Conservation (phyloP, 139 green algal species). For the Chlamydomonas sp. region DNA sequence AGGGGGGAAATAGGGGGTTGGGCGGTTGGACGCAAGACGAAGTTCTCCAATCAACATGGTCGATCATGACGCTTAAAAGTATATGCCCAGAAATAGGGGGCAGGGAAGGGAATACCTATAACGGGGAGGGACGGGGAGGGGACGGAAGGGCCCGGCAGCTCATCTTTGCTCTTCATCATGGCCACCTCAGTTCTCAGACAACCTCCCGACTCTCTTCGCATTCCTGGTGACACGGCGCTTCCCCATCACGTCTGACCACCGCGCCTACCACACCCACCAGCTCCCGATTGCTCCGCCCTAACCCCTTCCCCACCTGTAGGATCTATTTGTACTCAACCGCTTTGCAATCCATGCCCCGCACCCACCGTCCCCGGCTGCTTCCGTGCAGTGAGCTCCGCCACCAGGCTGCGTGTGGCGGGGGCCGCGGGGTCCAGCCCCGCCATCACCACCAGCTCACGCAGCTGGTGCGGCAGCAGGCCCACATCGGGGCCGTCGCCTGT, state of each 20-base stretch:
- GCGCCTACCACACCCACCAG: not conserved
- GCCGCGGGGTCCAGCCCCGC: constrained; percentile 63
- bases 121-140: not conserved
- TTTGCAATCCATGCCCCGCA: not conserved
- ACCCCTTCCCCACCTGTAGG: too few relatives aligned
- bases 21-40: too few relatives aligned
- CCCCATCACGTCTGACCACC: not conserved
- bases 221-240: too few relatives aligned
- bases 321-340: too few relatives aligned
- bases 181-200: too few relatives aligned
- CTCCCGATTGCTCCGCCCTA: too few relatives aligned
- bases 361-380: constrained; percentile 6
- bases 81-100: not conserved
- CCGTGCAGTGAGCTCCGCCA: constrained; percentile 50
- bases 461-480: constrained; percentile 58
- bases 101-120: not conserved
- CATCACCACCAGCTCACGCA: constrained; percentile 69
- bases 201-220: too few relatives aligned
- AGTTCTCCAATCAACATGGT: too few relatives aligned
- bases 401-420: constrained; percentile 44
- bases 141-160: not conserved
- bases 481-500: constrained; percentile 46
- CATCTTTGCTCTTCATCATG: too few relatives aligned
- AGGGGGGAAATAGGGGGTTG: not conserved
- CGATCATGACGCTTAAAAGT: too few relatives aligned